Evolutionary conservation across 1,284 basidiomycete species (phyloP), one percentile per base, ranked within the genome.

Genomic region (Earliella scabrosa): DNA sequence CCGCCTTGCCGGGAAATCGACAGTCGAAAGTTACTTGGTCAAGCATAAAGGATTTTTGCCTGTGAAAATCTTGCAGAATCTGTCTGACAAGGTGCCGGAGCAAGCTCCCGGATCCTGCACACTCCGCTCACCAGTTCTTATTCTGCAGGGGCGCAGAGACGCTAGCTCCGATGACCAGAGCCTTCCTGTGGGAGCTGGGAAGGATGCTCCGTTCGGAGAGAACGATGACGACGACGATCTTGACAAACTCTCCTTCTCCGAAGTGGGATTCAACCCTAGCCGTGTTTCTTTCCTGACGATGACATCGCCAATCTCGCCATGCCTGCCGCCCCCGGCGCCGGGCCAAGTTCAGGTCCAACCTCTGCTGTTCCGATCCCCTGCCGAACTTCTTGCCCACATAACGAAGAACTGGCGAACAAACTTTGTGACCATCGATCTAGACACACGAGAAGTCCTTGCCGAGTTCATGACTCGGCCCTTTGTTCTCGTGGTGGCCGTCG

Each of bases 401-500:
- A 99, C 97, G 3, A 81, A 79, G 57, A 82, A 92, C 63, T 99
- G 97, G 97, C 81, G 80, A 39, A 71, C 78, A 2, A 76, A 91
- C 63, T 93, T 90, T 67, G 95, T 98, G 27, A 97, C 95, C 0
- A 80, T 82, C 6, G 90, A 93, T 66, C 72, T 98, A 20, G 69
- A 71, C 45, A 85, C 82, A 1, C 74, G 74, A 27, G 79, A 85
- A n/a, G 67, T 86, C 16, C 78, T 96, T 38, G 79, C 81, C 54
- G 75, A 81, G 43, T 98, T 98, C 68, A 72, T 87, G 35, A 95
- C 90, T 68, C 80, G 97, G 9, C 97, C 97, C 0, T 98, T 95
- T 71, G 95, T 98, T 69, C 75, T 98, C 66, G 82, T 98, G 29
- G 76, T 98, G 35, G 83, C 78, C 44, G 82, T 97, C n/a, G 93